Conservation (phyloP, 805 yeast species). For the Teunomyces atbi region DNA sequence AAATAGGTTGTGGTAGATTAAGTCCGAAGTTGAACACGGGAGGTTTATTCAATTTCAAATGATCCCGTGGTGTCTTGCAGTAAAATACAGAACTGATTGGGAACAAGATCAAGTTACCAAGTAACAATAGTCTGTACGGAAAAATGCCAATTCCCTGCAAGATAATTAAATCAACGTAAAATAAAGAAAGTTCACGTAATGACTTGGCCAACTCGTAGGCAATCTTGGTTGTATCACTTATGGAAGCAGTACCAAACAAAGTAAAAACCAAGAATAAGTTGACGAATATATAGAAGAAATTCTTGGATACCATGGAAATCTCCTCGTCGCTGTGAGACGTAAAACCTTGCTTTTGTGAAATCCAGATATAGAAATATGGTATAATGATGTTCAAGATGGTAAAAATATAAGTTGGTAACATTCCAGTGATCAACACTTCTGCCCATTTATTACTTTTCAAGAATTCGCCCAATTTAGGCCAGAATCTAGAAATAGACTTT, state of each 20-base stretch:
- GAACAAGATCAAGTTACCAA: conserved; percentile 75
- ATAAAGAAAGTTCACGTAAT: conserved; percentile 72
- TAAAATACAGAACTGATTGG: conserved; percentile 54
- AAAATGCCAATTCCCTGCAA: conserved; percentile 85
- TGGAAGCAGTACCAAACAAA: conserved; percentile 85
- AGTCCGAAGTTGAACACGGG: conserved; percentile 92
- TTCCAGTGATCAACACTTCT: conserved; percentile 76
- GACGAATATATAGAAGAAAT: conserved; percentile 91
- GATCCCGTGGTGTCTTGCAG: conserved; percentile 83
- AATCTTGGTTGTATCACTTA: conserved; percentile 85
- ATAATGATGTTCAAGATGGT: conserved; percentile 77
- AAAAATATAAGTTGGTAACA: conserved; percentile 88
- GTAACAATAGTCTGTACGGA: conserved; percentile 79
- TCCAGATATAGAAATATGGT: conserved; percentile 83
- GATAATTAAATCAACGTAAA: conserved; percentile 83
- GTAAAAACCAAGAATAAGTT: conserved; percentile 93
- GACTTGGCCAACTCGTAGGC: conserved; percentile 86
- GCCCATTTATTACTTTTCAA: conserved; percentile 68
- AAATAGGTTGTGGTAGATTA: conserved; percentile 86
- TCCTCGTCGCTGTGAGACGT: conserved; percentile 93
- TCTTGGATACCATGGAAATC: conserved; percentile 82
- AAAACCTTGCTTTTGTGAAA: conserved; percentile 82
- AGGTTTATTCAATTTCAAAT: conserved; percentile 72
- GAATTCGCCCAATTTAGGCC: conserved; percentile 78
- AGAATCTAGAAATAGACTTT: conserved; percentile 72